phyloP scores from a whole-genome alignment of 331 rosid species.

The Malus hybrid region DNA sequence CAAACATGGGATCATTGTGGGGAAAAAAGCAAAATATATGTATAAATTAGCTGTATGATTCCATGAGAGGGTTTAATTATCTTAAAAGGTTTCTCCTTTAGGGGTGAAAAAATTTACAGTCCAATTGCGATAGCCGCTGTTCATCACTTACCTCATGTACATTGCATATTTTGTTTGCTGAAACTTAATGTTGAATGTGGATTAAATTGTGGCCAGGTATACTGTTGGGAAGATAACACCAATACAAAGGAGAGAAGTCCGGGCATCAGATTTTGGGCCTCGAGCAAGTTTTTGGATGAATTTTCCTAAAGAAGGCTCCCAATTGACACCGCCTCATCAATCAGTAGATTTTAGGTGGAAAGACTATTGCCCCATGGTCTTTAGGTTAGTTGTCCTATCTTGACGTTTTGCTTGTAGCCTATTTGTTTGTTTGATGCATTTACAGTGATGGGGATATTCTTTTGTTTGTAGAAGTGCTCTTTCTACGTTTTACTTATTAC shows the following conservation, averaged over 20 bases:
- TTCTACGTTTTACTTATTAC: background rate
- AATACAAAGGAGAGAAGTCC: slow-evolving; percentile 90
- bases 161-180: slow-evolving; percentile 15
- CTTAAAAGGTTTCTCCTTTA: slow-evolving; percentile 16
- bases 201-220: slow-evolving; percentile 64
- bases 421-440: slow-evolving; percentile 16
- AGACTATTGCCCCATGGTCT: slow-evolving; percentile 98
- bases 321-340: slow-evolving; percentile 91
- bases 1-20: too few species aligned
- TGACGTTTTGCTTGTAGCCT: slow-evolving; percentile 1
- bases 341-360: slow-evolving; percentile 98
- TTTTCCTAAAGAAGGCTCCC: slow-evolving; percentile 95
- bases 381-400: slow-evolving; percentile 55
- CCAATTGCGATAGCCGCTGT: background rate
- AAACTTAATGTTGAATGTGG: slow-evolving; percentile 15
- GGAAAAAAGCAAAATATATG: too few species aligned
- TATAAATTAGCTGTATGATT: background rate
- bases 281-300: slow-evolving; percentile 99
- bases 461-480: background rate
- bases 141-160: slow-evolving; percentile 1
- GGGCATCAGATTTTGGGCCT: slow-evolving; percentile 89
- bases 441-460: background rate
- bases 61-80: background rate
- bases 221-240: slow-evolving; percentile 99
- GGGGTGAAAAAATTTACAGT: background rate